These are phyloP conservation scores for Pythium grandisporangium DNA, from an alignment of 352 stramenopile genomes.

Conservation along the genomic window DNA sequence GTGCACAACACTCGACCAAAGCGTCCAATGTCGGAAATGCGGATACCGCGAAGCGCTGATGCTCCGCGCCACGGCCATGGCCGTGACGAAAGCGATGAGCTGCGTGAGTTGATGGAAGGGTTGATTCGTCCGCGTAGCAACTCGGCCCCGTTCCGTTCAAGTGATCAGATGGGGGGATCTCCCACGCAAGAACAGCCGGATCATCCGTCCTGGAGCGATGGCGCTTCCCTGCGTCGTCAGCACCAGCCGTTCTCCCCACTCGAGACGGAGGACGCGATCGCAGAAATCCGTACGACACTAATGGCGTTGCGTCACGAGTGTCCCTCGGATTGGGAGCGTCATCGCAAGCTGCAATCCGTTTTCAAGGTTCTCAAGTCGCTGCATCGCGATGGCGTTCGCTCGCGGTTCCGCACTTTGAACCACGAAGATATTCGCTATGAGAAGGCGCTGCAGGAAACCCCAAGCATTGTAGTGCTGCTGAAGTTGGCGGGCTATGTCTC, in stretches of 20 bases:
- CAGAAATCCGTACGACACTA: conserved; percentile 41
- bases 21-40: neutral
- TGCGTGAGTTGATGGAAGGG: conserved; percentile 48
- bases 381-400: conserved; percentile 48
- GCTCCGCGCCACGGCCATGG: neutral
- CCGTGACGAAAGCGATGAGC: conserved; percentile 42
- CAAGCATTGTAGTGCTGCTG: conserved; percentile 71
- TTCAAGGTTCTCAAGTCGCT: conserved; percentile 63
- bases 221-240: conserved; percentile 22
- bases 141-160: conserved; percentile 38
- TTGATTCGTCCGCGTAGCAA: conserved; percentile 54
- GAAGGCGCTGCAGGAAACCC: conserved; percentile 50
- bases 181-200: conserved; percentile 24
- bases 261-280: conserved; percentile 21
- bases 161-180: conserved; percentile 18
- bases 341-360: conserved; percentile 56
- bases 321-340: conserved; percentile 47
- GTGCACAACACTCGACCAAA: neutral
- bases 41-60: neutral
- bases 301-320: conserved; percentile 54
- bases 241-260: conserved; percentile 21
- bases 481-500: conserved; percentile 69
- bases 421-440: conserved; percentile 69
- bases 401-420: conserved; percentile 53
- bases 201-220: conserved; percentile 54